Evolutionary conservation across 1,284 basidiomycete genomes (phyloP).

Genomic region (Inonotus obliquus): DNA sequence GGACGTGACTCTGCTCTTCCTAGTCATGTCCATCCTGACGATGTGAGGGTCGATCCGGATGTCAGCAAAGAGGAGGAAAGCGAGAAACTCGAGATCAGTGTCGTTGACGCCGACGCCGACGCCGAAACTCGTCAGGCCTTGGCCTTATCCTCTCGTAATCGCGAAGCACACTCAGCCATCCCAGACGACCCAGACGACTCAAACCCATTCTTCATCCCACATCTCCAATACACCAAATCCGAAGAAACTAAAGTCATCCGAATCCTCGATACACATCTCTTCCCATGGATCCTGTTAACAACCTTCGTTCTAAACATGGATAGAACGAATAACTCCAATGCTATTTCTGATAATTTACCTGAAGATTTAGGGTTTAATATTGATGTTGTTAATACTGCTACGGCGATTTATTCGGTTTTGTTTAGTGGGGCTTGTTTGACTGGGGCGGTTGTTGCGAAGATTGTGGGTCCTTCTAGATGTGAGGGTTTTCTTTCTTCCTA

Average conservation of each 20-base stretch:
- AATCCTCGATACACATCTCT: slow-evolving; percentile 32
- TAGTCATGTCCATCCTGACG: background rate
- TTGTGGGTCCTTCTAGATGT: slow-evolving; percentile 34
- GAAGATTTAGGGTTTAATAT: slow-evolving; percentile 35
- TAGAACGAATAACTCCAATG: slow-evolving; percentile 36
- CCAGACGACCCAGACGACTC: no score
- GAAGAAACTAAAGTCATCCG: slow-evolving; percentile 32
- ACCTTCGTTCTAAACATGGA: slow-evolving; percentile 41
- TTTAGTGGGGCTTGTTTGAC: slow-evolving; percentile 33
- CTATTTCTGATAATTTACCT: slow-evolving; percentile 35
- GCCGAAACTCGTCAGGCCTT: background rate
- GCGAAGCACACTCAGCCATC: background rate
- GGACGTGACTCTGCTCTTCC: background rate
- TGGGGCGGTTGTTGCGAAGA: slow-evolving; percentile 35
- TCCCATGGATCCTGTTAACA: slow-evolving; percentile 34
- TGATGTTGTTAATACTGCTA: slow-evolving; percentile 34
- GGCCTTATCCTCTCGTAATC: background rate
- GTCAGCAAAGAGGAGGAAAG: background rate
- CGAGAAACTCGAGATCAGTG: background rate
- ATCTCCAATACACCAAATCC: slow-evolving; percentile 29
- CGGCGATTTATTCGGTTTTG: slow-evolving; percentile 32
- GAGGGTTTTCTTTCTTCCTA: background rate
- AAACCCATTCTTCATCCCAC: slow-evolving; percentile 26
- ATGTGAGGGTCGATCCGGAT: background rate
- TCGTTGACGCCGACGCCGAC: background rate